A percentile compares a stretch with the other conserved stretches of the same genome.
These are phyloP conservation scores for Lodderomyces theae DNA, from an alignment of 1,139 yeast genomes.

Conservation along the genomic window DNA sequence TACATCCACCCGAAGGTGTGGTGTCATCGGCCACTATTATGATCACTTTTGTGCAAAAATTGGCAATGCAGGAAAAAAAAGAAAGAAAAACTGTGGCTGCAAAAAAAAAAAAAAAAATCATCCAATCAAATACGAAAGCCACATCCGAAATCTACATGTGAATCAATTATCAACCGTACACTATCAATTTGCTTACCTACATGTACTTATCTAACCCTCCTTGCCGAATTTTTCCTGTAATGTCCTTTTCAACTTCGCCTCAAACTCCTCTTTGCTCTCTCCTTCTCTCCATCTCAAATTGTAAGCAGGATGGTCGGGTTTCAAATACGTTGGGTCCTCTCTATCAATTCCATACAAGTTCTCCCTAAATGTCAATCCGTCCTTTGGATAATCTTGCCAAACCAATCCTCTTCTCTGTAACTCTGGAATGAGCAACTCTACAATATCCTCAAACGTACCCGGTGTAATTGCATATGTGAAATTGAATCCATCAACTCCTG, in stretches of 20 bases:
- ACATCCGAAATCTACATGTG: no score
- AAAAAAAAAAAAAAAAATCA: neutral
- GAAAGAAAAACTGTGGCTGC: conserved; percentile 9
- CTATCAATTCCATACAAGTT: conserved; percentile 22
- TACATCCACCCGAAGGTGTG: neutral
- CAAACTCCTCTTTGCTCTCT: conserved; percentile 34
- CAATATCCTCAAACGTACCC: conserved; percentile 25
- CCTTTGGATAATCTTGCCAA: conserved; percentile 28
- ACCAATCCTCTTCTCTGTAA: conserved; percentile 24
- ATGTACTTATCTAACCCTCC: conserved; percentile 1
- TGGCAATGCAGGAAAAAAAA: neutral
- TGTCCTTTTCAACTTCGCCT: conserved; percentile 20
- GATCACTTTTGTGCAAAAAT: neutral
- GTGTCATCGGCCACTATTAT: neutral
- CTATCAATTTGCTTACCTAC: no score
- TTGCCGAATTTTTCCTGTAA: conserved; percentile 12
- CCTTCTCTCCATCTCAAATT: conserved; percentile 37
- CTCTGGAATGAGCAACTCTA: conserved; percentile 24
- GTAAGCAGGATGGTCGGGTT: conserved; percentile 34
- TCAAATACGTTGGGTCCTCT: conserved; percentile 16
- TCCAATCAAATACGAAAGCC: no score
- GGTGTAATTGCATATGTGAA: conserved; percentile 27
- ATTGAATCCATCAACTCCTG: conserved; percentile 28
- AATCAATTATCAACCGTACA: no score
- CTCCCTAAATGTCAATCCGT: conserved; percentile 23